phyloP scores from a whole-genome alignment of 2,329 filamentous ascomycete genomes.

The Penicillium sp. region DNA sequence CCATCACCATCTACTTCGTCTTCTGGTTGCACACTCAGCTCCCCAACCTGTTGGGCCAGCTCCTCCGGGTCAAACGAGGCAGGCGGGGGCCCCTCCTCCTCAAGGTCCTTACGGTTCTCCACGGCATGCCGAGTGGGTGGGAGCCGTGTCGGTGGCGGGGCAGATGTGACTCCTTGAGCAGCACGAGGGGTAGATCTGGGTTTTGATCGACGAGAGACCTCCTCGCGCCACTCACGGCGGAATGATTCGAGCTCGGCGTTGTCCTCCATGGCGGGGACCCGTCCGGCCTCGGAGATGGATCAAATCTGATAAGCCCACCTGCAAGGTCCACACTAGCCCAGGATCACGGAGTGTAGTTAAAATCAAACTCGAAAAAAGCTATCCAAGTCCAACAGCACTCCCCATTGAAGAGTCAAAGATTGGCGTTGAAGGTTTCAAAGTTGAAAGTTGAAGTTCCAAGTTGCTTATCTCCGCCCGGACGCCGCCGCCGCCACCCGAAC shows the following conservation, averaged over 20 bases:
- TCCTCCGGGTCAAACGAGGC: slow-evolving; percentile 27
- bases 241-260: slow-evolving; percentile 80
- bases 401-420: slow-evolving; percentile 3
- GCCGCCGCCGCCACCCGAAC: slow-evolving; percentile 24
- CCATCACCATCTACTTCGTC: slow-evolving; percentile 44
- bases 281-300: slow-evolving; percentile 27
- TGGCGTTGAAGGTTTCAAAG: neutral
- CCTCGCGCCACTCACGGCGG: slow-evolving; percentile 79
- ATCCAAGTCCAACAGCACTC: neutral
- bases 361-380: slow-evolving; percentile 1
- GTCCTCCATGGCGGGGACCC: slow-evolving; percentile 36
- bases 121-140: slow-evolving; percentile 42
- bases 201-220: slow-evolving; percentile 59
- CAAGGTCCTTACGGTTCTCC: slow-evolving; percentile 39
- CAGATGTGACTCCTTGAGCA: slow-evolving; percentile 11
- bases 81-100: slow-evolving; percentile 31
- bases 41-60: slow-evolving; percentile 36
- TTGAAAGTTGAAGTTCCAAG: slow-evolving; percentile 1
- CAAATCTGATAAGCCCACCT: slow-evolving; percentile 25
- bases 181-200: slow-evolving; percentile 16
- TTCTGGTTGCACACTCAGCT: slow-evolving; percentile 32
- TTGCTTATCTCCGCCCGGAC: slow-evolving; percentile 24
- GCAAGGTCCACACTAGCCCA: slow-evolving; percentile 10
- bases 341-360: neutral
- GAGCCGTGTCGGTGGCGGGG: slow-evolving; percentile 27